Evolutionary conservation across 192 early-diverging fungal species (phyloP), one percentile per base, ranked within the genome.

Genomic region (Backusella australiensis): DNA sequence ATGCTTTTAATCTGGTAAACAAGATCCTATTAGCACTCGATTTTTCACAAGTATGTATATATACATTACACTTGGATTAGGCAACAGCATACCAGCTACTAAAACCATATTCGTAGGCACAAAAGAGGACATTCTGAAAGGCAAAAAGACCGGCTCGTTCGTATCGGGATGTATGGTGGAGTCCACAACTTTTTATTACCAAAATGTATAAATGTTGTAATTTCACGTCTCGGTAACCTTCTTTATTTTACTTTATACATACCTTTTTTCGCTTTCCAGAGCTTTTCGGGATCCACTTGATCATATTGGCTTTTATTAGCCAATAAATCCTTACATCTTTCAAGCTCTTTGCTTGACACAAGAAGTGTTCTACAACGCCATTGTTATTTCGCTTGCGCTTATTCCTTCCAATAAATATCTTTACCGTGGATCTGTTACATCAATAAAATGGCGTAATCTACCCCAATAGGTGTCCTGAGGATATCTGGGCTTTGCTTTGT

Each of bases 71-170:
- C 88, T 79, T 56, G 93, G 94, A 76, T 93, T 93, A n/a, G 93
- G 92, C 81, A 89, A 85, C 76, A 96, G 83, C 94, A 96, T 96
- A 29, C 92, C 92, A 39, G 90, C 91, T n/a, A 94, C 90, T 34
- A 96, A 88, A 19, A 91, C 72, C 80, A 94, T 81, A 83, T 96
- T 96, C 4, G 94, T 94, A 4, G 94, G 94, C 23, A 94, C 92
- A 81, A 94, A 96, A 59, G 85, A 92, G 1, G 93, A 86, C 94
- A 96, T 96, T 34, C 94, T 81, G 80, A 95, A 95, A 35, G 93
- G 94, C 36, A 95, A 73, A 17, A 94, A 82, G 9, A 95, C 84
- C 26, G 91, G 89, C 44, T 93, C 91, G 71, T 92, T 92, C 3
- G 93, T 94, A 79, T 95, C 93, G 36, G 93, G 90, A 78, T 95